A percentile compares a stretch with the other conserved stretches of the same genome.
Conservation (phyloP, 257 asterid genomes). For the Nicotiana knightiana region DNA sequence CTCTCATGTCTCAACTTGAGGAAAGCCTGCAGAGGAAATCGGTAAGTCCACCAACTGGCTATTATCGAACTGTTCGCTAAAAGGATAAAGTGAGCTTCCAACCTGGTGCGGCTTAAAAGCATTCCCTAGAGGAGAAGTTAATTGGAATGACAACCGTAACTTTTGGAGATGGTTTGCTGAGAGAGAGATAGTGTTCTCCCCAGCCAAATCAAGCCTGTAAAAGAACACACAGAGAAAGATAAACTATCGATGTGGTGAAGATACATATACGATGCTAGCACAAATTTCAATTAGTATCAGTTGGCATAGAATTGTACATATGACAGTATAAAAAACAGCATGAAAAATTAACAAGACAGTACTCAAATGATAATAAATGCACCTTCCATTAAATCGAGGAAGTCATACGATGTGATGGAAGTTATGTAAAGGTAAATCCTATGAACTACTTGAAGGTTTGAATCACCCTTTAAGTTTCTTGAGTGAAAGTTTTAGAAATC, state of each 20-base stretch:
- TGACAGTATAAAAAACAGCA: not conserved
- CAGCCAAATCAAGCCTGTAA: slow-evolving; percentile 59
- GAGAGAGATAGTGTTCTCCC: slow-evolving; percentile 45
- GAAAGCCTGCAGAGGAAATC: slow-evolving; percentile 58
- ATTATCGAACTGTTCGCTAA: not conserved
- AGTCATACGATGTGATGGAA: not conserved
- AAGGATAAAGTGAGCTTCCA: slow-evolving; percentile 11
- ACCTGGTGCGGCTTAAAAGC: slow-evolving; percentile 96
- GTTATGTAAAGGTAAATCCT: not conserved
- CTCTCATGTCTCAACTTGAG: slow-evolving; percentile 73
- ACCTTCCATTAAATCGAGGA: not conserved
- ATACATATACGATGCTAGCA: not conserved
- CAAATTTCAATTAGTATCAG: not conserved
- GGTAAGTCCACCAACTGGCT: not conserved
- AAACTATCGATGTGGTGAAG: not conserved
- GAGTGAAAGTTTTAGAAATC: not conserved
- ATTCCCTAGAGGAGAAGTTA: slow-evolving; percentile 65
- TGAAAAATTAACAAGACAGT: not conserved
- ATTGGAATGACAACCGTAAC: slow-evolving; percentile 60
- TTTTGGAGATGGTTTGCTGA: slow-evolving; percentile 97
- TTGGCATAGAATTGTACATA: not conserved
- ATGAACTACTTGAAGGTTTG: not conserved
- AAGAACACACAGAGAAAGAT: not conserved
- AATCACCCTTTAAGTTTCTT: not conserved
- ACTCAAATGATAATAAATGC: not conserved